phyloP scores from a whole-genome alignment of 352 stramenopile species.

The Phytopythium litorale region DNA sequence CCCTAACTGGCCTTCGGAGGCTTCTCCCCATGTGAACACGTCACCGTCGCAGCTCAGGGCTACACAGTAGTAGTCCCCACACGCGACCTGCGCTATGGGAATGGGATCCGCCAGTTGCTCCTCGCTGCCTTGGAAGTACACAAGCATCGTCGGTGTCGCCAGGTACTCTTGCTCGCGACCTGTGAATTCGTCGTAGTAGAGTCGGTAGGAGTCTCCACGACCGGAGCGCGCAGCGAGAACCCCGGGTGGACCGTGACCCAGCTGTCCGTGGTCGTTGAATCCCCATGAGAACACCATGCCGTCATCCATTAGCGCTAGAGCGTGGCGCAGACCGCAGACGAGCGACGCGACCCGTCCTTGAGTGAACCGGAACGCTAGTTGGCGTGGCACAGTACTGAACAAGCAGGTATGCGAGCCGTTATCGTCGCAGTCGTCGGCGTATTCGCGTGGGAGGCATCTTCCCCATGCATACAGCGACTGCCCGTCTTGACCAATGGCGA shows the following conservation, averaged over 20 bases:
- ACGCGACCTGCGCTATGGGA: constrained; percentile 42
- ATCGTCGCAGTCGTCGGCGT: constrained; percentile 10
- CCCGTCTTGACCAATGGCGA: constrained; percentile 37
- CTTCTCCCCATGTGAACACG: constrained; percentile 76
- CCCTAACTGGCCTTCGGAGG: constrained; percentile 65
- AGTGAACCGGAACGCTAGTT: constrained; percentile 28
- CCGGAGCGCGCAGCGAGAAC: constrained; percentile 43
- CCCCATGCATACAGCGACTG: constrained; percentile 55
- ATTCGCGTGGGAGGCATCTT: constrained; percentile 40
- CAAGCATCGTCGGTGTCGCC: constrained; percentile 31
- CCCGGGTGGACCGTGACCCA: constrained; percentile 49
- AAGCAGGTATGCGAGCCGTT: constrained; percentile 5
- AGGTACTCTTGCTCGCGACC: constrained; percentile 44
- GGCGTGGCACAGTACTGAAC: constrained; percentile 15
- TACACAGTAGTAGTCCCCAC: constrained; percentile 71
- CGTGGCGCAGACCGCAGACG: constrained; percentile 54
- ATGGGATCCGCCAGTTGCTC: constrained; percentile 66
- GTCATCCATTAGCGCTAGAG: constrained; percentile 41
- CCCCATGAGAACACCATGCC: constrained; percentile 73
- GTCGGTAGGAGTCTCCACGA: constrained; percentile 23
- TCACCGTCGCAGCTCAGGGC: constrained; percentile 56
- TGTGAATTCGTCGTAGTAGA: constrained; percentile 50
- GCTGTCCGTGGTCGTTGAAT: constrained; percentile 75
- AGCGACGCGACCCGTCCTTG: constrained; percentile 19
- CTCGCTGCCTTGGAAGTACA: constrained; percentile 59